Base-by-base conservation (phyloP, 1,284 basidiomycete species). In the Irpex sp. region DNA sequence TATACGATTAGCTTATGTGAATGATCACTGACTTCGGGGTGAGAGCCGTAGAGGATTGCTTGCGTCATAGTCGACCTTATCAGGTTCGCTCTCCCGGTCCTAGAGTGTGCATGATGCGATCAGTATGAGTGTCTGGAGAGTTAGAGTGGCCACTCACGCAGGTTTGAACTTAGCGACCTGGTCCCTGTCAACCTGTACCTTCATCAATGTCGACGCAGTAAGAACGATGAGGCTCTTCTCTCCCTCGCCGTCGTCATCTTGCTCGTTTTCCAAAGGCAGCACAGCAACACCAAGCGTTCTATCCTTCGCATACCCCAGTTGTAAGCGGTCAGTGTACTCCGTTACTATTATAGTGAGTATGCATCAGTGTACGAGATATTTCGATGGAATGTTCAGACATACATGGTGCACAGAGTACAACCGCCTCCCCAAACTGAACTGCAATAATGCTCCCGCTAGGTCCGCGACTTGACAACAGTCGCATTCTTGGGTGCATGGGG, bases 41-140 rank as follows among this genome's bases (percentile, higher is more conserved):
- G 78, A 26, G 91, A 83, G 3, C 90, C 89, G 73, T 93, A 96
- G 60, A 94, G 77, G 67, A 97, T 92, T 7, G 92, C 93, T 73
- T 96, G 93, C 61, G 91, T 94, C 83, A 97, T 87, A 44, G 88
- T 92, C 9, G 89, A 88, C 75, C 92, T 91, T 69, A 96, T 85
- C 40, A 93, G 78, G 59, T 84, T 83, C 2, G 87, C 85, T 57
- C 82, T 82, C 34, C 86, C 90, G 64, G 80, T 85, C 58, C 85
- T 89, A 64, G 19, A 57, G 40, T 3, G 15, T 56, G 2, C 54
- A 15, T 11, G 19, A 8, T 8, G n/a, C 26, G 34, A 5, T 48
- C 48, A 17, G 55, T 37, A 11, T 34, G 38, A 15, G 48, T 37
- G 61, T 15, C 6, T 51, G 15, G 17, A 19, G 13, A 40, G 15